Evolutionary conservation across 768 basidiomycete genomes (phyloP), one percentile per base, ranked within the genome.

Genomic region (Mycena filopes): DNA sequence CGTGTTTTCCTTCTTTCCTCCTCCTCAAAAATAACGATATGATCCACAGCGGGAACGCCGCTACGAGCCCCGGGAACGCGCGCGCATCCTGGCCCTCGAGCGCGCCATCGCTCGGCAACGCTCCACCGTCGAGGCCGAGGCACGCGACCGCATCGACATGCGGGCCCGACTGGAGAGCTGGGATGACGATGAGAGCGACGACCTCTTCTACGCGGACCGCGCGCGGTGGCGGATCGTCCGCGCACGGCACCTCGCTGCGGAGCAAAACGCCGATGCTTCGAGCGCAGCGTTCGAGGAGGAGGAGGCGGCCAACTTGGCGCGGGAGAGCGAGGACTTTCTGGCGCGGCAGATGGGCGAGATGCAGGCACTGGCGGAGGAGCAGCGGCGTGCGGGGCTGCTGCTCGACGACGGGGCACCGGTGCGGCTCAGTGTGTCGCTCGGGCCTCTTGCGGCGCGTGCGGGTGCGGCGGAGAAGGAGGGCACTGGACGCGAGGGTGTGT

Each of bases 261-360:
- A 99, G 76, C 90, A 93, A 70, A 87, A 88, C 2, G 91, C 92
- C 1, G 96, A 99, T 77, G 86, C 88, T 18, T 90, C 93, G 68
- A 95, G 94, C 38, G 87, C 93, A 18, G 80, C 85, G 29, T 89
- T 89, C 63, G 96, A 98, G 77, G 90, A 91, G 48, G 90, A 92
- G 55, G 95, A 98, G 77, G 87, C 89, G 10, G 95, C 93, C 74
- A 92, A 94, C 70, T 83, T 98, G 25, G 88, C 94, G 38, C 86
- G 89, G 51, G 95, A 98, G 77, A 95, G 95, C 0, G 97, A 98
- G 77, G 92, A 89, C 67, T 98, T 99, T 85, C 83, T 98, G 64
- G 93, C 94, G 38, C 86, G 89, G 58, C 96, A 98, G 73, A 95
- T 97, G 94, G 94, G 94, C 67, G 96, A 98, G 76, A 92, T 97